phyloP scores from a whole-genome alignment of 2,329 filamentous ascomycete genomes.

The Aureobasidium sp. region DNA sequence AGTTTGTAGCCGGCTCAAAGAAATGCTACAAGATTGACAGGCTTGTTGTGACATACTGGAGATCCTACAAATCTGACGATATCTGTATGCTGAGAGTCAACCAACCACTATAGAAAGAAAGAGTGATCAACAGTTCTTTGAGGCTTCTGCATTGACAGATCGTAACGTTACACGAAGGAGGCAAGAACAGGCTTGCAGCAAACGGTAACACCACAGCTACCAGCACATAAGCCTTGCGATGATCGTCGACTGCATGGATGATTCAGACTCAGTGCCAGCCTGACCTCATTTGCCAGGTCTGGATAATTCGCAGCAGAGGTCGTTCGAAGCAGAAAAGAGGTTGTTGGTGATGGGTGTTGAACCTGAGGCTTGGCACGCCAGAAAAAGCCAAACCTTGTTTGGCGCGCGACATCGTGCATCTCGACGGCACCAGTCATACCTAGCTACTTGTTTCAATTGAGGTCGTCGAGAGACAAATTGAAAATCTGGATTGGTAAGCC shows the following conservation, averaged over 20 bases:
- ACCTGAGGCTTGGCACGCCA: background rate
- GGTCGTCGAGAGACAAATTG: background rate
- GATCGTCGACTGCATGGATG: background rate
- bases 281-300: background rate
- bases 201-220: background rate
- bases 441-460: background rate
- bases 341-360: background rate
- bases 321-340: background rate
- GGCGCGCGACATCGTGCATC: background rate
- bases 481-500: background rate
- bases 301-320: background rate
- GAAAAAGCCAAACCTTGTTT: slow-evolving; percentile 8
- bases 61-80: background rate
- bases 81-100: no score
- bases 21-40: background rate
- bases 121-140: no score
- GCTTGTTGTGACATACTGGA: background rate
- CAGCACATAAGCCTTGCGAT: background rate
- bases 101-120: background rate
- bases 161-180: background rate
- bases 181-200: background rate
- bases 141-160: background rate
- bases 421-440: background rate
- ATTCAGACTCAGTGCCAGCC: background rate
- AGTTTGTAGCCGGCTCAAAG: background rate